Evolutionary conservation across 2,329 filamentous ascomycete genomes (phyloP), one percentile per base, ranked within the genome.

Genomic region (Verticillium dahliae): DNA sequence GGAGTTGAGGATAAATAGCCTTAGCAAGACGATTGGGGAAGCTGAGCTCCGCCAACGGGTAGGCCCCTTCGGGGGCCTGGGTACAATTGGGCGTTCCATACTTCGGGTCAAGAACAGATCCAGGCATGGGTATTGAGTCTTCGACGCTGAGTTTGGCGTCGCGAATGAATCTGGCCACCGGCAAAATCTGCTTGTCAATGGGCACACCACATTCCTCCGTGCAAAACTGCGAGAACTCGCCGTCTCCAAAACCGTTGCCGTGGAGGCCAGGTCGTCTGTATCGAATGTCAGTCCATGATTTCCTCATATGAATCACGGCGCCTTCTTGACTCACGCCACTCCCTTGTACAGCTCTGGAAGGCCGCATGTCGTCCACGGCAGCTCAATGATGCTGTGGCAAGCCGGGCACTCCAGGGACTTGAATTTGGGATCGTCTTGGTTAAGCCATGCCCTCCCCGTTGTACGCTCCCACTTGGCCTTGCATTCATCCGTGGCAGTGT

Each of bases 241-340:
- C 76, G 62, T 90, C 87, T 6, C 84, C 85, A 65, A 84, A 90
- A 5, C 88, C 88, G 2, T 71, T 71, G 0, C 87, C 87, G 1
- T 72, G 63, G 2, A 81, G 68, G 0, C 73, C 71, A 6, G 70
- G 69, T 0, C 62, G 60, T 5, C 61, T 59, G 7, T 13, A 27
- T 27, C 27, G n/a, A 22, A 27, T 27, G 10, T 2, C 3, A 7
- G 15, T 1, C 4, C 6, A n/a, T 0, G 11, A 59, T 45, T 3
- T 2, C 6, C 15, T 45, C 14, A 7, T 3, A 13, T 18, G 4
- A 61, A 57, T 0, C 41, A 15, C 4, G 2, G 6, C 1, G 13
- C 6, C 0, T 4, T n/a, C 5, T 6, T 4, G 6, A 60, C 63
- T 65, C 58, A 72, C 15, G 73, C 67, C 1, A 67, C 62, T 2